Percentiles rank a stretch among this genome's conserved stretches.
phyloP scores from a whole-genome alignment of 2,329 filamentous ascomycete genomes.

The Orbilia javanica region DNA sequence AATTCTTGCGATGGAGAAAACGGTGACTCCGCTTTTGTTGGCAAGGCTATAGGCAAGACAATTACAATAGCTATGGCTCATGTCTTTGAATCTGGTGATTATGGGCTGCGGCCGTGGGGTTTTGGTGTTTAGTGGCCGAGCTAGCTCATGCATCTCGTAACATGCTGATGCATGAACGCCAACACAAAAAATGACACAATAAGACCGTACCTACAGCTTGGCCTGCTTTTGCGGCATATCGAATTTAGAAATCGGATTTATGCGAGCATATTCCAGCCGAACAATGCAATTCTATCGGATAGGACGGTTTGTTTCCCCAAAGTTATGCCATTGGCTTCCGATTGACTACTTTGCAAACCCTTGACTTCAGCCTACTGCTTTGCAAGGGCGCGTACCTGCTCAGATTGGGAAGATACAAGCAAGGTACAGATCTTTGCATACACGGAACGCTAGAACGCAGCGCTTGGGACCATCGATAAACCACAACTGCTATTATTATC shows the following conservation, averaged over 20 bases:
- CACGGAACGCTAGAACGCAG: slow-evolving; percentile 26
- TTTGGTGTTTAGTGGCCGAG: background rate
- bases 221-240: background rate
- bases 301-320: background rate
- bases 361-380: slow-evolving; percentile 29
- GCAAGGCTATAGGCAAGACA: slow-evolving; percentile 2
- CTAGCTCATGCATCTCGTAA: slow-evolving; percentile 1
- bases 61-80: background rate
- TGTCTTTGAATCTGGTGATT: background rate
- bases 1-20: slow-evolving; percentile 16
- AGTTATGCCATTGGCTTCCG: slow-evolving; percentile 25
- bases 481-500: slow-evolving; percentile 23
- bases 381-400: slow-evolving; percentile 34
- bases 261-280: slow-evolving; percentile 9
- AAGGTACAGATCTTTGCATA: slow-evolving; percentile 31
- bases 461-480: slow-evolving; percentile 41
- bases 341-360: slow-evolving; percentile 36
- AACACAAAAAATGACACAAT: slow-evolving; percentile 51
- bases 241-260: background rate
- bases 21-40: background rate
- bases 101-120: background rate
- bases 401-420: slow-evolving; percentile 24
- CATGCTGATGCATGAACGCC: background rate
- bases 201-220: background rate
- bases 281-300: slow-evolving; percentile 22